Evolutionary conservation across 2,329 filamentous ascomycete species (phyloP), one percentile per base, ranked within the genome.

Genomic region (Cladosporium halotolerans): DNA sequence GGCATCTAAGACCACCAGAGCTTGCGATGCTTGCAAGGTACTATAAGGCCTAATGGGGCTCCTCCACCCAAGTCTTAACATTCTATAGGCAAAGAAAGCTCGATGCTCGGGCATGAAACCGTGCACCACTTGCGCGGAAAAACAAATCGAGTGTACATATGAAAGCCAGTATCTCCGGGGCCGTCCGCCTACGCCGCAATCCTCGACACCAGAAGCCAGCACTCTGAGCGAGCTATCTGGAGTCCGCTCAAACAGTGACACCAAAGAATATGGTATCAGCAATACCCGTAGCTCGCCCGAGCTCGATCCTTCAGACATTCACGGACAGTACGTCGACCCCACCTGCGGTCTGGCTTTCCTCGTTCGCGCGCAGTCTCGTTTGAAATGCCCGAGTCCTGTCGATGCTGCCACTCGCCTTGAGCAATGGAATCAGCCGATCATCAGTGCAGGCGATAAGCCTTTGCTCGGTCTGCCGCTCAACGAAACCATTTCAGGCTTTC

Each of bases 321-420:
- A 78, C 57, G 78, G 77, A 2, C 78, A 82, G 47, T 78, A 79
- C 56, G 70, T 79, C 16, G 79, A 79, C 9, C 74, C 76, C 8
- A 76, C 79, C 5, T 73, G 79, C 63, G 63, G 75, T 40, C 65
- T 77, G 61, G 71, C 79, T 59, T 75, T 85, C 70, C 68, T 88
- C 73, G 59, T 86, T 68, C 82, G 85, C 75, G 73, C 85, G 76
- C 74, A 87, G 83, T 66, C 85, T 75, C 70, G 85, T 76, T 52
- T 88, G 62, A 34, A 70, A 72, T 18, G 70, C 13, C 44, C 46
- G 6, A 31, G 33, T 19, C 28, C 72, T 28, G 40, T 32, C 18
- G 18, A 32, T 36, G 42, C 31, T 28, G 28, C 9, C 31, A 44
- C 31, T 14, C n/a, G 23, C 16, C 32, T 40, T 9, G 48, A 51